These are phyloP conservation scores for Rhynchosporium secalis DNA, from an alignment of 2,329 filamentous ascomycete species.

Conservation along the genomic window DNA sequence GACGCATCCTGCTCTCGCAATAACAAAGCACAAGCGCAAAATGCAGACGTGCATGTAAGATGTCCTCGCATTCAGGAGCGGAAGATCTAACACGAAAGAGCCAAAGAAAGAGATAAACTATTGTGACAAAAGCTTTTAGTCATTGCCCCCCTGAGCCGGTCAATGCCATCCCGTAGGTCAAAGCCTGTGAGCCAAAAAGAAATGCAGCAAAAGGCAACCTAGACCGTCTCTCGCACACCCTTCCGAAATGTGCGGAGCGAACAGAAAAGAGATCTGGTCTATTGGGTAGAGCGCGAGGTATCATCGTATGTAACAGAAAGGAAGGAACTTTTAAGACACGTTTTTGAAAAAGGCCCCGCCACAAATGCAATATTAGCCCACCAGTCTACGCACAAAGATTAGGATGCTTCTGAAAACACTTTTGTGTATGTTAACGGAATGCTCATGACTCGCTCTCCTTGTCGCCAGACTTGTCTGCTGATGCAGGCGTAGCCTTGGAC, in stretches of 20 bases:
- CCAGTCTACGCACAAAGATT: slow-evolving; percentile 49
- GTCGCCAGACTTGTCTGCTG: slow-evolving; percentile 41
- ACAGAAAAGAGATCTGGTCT: slow-evolving; percentile 41
- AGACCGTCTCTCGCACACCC: slow-evolving; percentile 38
- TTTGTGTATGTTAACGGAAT: slow-evolving; percentile 39
- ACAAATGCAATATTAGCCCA: slow-evolving; percentile 48
- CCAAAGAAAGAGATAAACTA: slow-evolving; percentile 31
- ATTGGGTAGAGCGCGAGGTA: slow-evolving; percentile 44
- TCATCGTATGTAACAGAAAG: slow-evolving; percentile 45
- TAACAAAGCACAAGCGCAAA: slow-evolving; percentile 23
- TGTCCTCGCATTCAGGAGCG: slow-evolving; percentile 6
- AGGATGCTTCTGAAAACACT: slow-evolving; percentile 43
- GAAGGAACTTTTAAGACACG: slow-evolving; percentile 49
- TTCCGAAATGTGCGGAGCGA: slow-evolving; percentile 36
- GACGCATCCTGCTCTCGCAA: slow-evolving; percentile 23
- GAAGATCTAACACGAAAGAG: slow-evolving; percentile 9
- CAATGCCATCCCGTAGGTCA: slow-evolving; percentile 30
- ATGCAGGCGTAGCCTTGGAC: slow-evolving; percentile 61
- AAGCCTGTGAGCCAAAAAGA: slow-evolving; percentile 37
- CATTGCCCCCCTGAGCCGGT: slow-evolving; percentile 27
- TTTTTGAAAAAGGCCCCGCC: slow-evolving; percentile 42
- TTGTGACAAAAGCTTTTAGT: slow-evolving; percentile 40
- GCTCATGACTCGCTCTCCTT: slow-evolving; percentile 51
- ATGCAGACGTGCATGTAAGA: slow-evolving; percentile 27
- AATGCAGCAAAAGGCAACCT: slow-evolving; percentile 37